Base-by-base conservation (phyloP, 148 eudicot genomes). In the Silene conica region DNA sequence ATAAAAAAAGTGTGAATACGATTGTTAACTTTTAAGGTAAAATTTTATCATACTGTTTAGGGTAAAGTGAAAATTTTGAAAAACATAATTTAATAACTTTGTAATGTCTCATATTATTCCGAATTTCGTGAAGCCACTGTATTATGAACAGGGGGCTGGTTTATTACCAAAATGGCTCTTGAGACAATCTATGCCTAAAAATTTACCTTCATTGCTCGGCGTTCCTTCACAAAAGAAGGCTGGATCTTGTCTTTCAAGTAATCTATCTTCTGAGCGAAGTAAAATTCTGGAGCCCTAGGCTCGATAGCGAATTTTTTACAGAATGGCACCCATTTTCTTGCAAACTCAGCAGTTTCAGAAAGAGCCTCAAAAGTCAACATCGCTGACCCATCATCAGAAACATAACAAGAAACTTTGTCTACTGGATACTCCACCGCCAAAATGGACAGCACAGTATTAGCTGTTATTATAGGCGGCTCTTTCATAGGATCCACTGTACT, bases 401-500 rank as follows among this genome's bases (percentile, higher is more conserved):
- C 96, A 80, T 93, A 93, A 79, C 96, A 93, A 16, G 98, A 93
- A 81, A 93, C 96, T 84, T 90, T 93, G 87, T 90, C 98, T 26
- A 93, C 98, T 45, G 98, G 96, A 83, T 93, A 93, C 78, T 93
- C 98, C 85, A 93, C 98, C 56, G 98, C 80, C 70, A 93, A 89
- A 81, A 93, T 93, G 76, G 98, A 93, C 81, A 93, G 66, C 74
- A 93, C 98, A 16, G 98, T 93, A 80, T 93, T 93, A 56, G 98
- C 98, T 70, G 98, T 93, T 12, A 93, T 81, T n/a, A 93, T 83
- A 76, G 98, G 98, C 48, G 98, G 98, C 82, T 93, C 98, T 78
- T 93, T 93, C 84, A 93, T 16, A 57, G 98, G 98, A 85, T 93
- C 98, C 88, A 93, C 98, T 0, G 98, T 93, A 89, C 98, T 93